A percentile compares a stretch with the other conserved stretches of the same genome.
Conservation (phyloP, 2,329 filamentous ascomycete species). For the Tolypocladium inflatum region DNA sequence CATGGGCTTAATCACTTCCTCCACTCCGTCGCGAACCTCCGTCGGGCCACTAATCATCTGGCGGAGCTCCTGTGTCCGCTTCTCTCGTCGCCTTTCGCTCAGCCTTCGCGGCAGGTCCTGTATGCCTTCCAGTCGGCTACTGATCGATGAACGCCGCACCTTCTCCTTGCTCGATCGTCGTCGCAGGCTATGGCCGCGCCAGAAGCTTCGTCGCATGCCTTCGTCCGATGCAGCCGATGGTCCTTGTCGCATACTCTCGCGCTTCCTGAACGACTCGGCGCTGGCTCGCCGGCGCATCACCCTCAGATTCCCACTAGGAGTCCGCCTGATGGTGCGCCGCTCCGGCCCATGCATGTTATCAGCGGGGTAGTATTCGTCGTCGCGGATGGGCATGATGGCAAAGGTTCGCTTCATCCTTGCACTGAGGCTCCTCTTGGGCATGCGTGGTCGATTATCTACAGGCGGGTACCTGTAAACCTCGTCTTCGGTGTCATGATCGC, state of each 20-base stretch:
- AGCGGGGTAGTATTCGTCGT: conserved; percentile 23
- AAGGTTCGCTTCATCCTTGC: conserved; percentile 48
- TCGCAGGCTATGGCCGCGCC: conserved; percentile 20
- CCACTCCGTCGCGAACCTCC: conserved; percentile 49
- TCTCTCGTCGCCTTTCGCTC: conserved; percentile 50
- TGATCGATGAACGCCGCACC: conserved; percentile 26
- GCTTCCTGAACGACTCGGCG: conserved; percentile 27
- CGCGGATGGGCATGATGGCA: conserved; percentile 45
- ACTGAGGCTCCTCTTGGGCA: conserved; percentile 39
- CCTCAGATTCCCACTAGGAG: conserved; percentile 49
- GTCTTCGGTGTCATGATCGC: conserved; percentile 28
- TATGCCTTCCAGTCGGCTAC: conserved; percentile 40
- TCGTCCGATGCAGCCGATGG: conserved; percentile 23
- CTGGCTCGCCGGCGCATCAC: conserved; percentile 47
- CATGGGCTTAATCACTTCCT: conserved; percentile 42
- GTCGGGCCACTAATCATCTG: conserved; percentile 50
- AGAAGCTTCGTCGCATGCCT: conserved; percentile 15
- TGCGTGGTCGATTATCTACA: conserved; percentile 36
- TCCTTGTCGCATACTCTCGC: conserved; percentile 15
- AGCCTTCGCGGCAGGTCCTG: conserved; percentile 44
- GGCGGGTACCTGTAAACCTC: conserved; percentile 36
- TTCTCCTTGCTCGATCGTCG: conserved; percentile 14
- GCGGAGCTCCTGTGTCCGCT: conserved; percentile 47
- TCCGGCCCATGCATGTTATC: conserved; percentile 31
- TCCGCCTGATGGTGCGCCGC: conserved; percentile 48